Evolutionary conservation across 495 filamentous ascomycete species (phyloP), one percentile per base, ranked within the genome.

Genomic region (Neurospora sp.): DNA sequence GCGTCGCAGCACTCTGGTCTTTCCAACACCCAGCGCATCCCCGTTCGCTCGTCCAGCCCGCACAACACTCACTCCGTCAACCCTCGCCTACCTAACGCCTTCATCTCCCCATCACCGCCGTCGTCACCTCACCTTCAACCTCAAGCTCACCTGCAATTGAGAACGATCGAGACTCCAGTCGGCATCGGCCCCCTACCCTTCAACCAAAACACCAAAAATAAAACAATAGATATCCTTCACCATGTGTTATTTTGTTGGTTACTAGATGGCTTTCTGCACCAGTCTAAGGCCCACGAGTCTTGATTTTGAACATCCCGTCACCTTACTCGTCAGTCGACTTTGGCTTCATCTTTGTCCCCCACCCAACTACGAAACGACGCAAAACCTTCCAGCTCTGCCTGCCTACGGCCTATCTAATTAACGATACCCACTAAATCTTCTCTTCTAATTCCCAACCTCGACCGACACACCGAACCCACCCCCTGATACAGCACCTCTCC

Each of bases 191-290:
- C 44, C 53, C 39, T 61, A 71, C 65, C 70, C 53, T 69, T 70
- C 37, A 71, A 27, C 6, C 22, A 75, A 73, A 72, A 70, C 70
- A 73, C 70, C 59, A 72, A 74, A 72, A 72, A 59, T 42, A 39
- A 70, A 70, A 69, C 65, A 47, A 27, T 73, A 40, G 31, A 53
- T n/a, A 72, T 68, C 61, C 12, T 59, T 27, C 74, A 80, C 74
- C 22, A 84, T 83, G 81, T 47, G 7, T 71, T 0, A 6, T 69
- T n/a, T 42, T 47, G 22, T 41, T 39, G 61, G 35, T 38, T 72
- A 72, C 78, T 83, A 84, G 78, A 82, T 80, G 81, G 78, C 78
- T 79, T 75, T 73, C 61, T 72, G 77, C 77, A 42, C 74, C 71
- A 71, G 73, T 31, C 65, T 71, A 71, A 75, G 68, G 72, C 61